Evolutionary conservation across 257 asterid species (phyloP).

Genomic region (Pogostemon cablin): DNA sequence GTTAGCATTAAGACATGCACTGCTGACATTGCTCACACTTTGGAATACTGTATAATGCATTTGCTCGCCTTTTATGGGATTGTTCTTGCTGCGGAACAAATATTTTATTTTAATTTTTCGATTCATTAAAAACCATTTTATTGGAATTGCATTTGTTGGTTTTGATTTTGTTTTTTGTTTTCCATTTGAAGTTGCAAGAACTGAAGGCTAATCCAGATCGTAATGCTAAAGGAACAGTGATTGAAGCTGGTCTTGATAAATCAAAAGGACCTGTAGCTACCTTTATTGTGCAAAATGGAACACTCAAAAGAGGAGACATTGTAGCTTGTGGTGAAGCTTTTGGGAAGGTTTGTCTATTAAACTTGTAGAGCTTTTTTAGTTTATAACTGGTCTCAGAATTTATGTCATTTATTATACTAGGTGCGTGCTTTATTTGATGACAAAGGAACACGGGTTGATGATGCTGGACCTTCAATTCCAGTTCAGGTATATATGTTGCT

Average conservation of each 20-base stretch:
- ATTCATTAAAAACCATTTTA: background rate
- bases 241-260: slow-evolving; percentile 97
- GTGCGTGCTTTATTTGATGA: slow-evolving; percentile 96
- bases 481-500: slow-evolving; percentile 68
- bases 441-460: slow-evolving; percentile 72
- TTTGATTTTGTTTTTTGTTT: slow-evolving; percentile 26
- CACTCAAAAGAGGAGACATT: slow-evolving; percentile 82
- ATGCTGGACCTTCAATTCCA: slow-evolving; percentile 94
- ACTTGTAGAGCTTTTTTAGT: slow-evolving; percentile 19
- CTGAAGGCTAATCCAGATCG: slow-evolving; percentile 97
- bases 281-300: slow-evolving; percentile 96
- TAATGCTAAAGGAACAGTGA: slow-evolving; percentile 91
- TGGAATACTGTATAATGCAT: slow-evolving; percentile 10
- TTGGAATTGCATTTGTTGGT: slow-evolving; percentile 24
- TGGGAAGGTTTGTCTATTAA: slow-evolving; percentile 81
- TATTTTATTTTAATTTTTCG: background rate
- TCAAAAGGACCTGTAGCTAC: slow-evolving; percentile 93
- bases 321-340: slow-evolving; percentile 94
- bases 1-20: slow-evolving; percentile 9
- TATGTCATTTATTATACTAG: slow-evolving; percentile 47
- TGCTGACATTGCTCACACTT: background rate
- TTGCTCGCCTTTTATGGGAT: slow-evolving; percentile 10
- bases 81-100: background rate
- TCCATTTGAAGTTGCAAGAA: slow-evolving; percentile 77
- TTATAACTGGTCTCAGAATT: slow-evolving; percentile 32